Base-by-base conservation (phyloP, 1,284 basidiomycete species). In the Austroboletus niveus region DNA sequence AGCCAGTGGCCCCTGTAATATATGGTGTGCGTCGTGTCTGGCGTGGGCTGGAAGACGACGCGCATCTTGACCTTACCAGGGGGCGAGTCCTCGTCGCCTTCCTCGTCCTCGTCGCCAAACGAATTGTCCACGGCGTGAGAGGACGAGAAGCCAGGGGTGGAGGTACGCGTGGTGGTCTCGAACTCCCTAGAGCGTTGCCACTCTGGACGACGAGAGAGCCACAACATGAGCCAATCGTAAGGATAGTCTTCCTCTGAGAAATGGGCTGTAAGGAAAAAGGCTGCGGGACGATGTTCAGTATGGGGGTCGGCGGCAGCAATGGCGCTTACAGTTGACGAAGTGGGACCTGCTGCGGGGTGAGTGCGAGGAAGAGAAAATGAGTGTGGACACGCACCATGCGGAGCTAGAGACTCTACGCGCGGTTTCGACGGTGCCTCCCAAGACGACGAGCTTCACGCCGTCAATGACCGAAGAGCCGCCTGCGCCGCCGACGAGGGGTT, bases 141-240 rank as follows among this genome's bases (percentile, higher is more conserved):
- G 60, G 74, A 69, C 46, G 62, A 77, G 72, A 71, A 80, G 60
- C 69, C 82, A 49, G 70, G 80, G 51, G 66, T 80, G 30, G 75
- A 72, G 4, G 82, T 78, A 38, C 86, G 81, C 10, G 88, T 90
- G 10, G 88, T 91, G 1, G 88, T 89, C 71, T 91, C 88, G 56
- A 91, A 90, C 69, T 91, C 88, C 50, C 88, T 80, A 11, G 87
- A 89, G 42, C 87, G 82, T 62, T 89, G 87, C 87, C 88, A 90
- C 68, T 89, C 87, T 44, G 88, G 87, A 43, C 84, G 76, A 47
- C 85, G 81, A 42, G 85, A 86, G 47, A 89, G 81, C 87, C 87
- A 89, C 35, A 89, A 76, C 85, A 89, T 89, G 47, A 89, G 76
- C 82, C 87, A 89, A 69, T 89, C 88, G 60, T 89, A 90, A 3